Base-by-base conservation (phyloP, 805 yeast genomes). In the Candida coquimbonensis region DNA sequence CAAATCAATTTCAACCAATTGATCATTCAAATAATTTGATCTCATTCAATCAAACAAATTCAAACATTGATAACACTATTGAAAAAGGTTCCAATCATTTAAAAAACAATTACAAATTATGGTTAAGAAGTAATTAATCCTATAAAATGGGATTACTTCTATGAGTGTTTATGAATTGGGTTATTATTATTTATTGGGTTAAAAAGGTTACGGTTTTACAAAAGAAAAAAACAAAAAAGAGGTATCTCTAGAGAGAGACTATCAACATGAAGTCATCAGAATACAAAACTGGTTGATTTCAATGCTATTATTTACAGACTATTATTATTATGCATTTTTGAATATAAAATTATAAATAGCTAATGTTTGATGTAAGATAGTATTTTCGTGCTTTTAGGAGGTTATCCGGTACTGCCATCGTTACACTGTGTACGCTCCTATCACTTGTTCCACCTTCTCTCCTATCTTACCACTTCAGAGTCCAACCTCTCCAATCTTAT, bases 31-130 rank as follows among this genome's bases (percentile, higher is more conserved):
- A 39, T 45, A 16, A 47, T 47, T 9, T 14, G 40, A 11, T 48
- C 43, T 12, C 36, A 47, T 9, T 39, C 40, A 26, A 32, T 33
- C 26, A 17, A 34, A 21, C 12, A 9, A 19, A 39, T 21, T 42
- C 43, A 17, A 52, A 36, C 39, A 52, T 56, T 19, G 51, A 49
- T 24, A 47, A 52, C 36, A 52, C 56, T 9, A 55, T 55, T 37
- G 36, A 33, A n/a, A 52, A 57, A 48, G 61, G 60, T 7, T 40
- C 60, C 8, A 47, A 27, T 16, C 45, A 56, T 31, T 38, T 58
- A 42, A 53, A 55, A 52, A 54, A 53, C 50, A 58, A 58, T 49
- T 58, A 58, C 51, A 53, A 58, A 53, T 40, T 54, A 24, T 58
- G 62, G 62, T 38, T 57, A 27, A 44, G 33, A 29, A 29, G 31